Evolutionary conservation across 306 rosid genomes (phyloP), one percentile per base, ranked within the genome.

Genomic region (Cucurbita maxima): DNA sequence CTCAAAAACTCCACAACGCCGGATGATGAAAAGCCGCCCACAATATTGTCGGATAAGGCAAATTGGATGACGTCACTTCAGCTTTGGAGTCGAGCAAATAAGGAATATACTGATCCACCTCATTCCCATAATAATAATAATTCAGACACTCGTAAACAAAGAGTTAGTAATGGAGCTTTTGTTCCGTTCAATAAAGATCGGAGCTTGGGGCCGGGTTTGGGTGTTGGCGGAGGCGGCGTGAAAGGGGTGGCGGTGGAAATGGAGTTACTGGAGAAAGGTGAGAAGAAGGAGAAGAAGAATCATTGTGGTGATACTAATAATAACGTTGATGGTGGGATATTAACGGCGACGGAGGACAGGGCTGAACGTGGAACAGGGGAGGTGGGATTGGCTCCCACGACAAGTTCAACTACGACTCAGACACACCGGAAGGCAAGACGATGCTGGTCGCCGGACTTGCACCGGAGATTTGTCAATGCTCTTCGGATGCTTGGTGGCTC

Each of bases 31-130:
- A 85, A 84, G 40, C 48, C 76, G 8, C 52, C 84, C 25, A 84
- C 79, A 76, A 44, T 82, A 75, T 38, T 78, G n/a, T 86, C 89
- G 11, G 96, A 95, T 41, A 95, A 91, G 83, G 96, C 99, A 55
- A 95, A 88, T 36, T 95, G 99, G 99, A 91, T 95, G 99, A 91
- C 89, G 67, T 82, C 96, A 30, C 96, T 90, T 38, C 99, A 95
- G 64, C 83, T 95, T 34, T 95, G 99, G 99, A 95, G 99, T 84
- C 97, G 88, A 83, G 76, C 87, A 71, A 25, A 25, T 25, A 25
- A 25, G 25, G 25, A 25, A 25, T 25, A 25, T 25, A 25, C 25
- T 25, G 25, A 25, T 25, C 25, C 25, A 25, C 25, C 25, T 25
- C 25, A 25, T 25, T 25, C 25, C 25, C 25, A 25, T 25, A 25